Evolutionary conservation across 2,329 filamentous ascomycete genomes (phyloP), one percentile per base, ranked within the genome.

Genomic region (Fusarium concolor): DNA sequence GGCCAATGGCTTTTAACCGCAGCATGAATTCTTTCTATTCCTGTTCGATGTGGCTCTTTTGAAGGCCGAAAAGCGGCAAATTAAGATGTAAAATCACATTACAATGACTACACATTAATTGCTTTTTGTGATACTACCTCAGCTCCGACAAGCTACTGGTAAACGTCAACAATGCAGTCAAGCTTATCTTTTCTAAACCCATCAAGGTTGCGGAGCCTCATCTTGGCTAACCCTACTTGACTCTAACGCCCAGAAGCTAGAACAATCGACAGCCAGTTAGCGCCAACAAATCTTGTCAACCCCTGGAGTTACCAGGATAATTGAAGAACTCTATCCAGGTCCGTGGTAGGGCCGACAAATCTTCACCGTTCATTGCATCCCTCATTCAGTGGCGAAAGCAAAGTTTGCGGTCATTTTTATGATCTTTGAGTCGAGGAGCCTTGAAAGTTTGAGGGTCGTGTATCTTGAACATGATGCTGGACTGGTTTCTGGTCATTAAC

Each of bases 311-410:
- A 42, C 31, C 43, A 26, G 38, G 31, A 56, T 56, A 46, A 45
- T 63, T 69, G 61, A 61, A 62, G 61, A 55, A 47, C 5, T 62
- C 33, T 44, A 49, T 24, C 50, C 53, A 58, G 15, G 61, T 47
- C 66, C 66, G 66, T 58, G 61, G 52, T 69, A 68, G 52, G 56
- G 47, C 65, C 65, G 65, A 47, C 44, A 51, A 53, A 45, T 29
- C 42, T 59, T 66, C 55, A 62, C 56, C 61, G 57, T 37, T 39
- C 39, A 58, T 65, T 64, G 43, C 35, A 52, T 45, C 20, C 44
- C 20, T 59, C 38, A 24, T 10, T 37, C 11, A 31, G 51, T 38
- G 64, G 39, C 51, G 42, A 59, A 47, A 41, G 12, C 26, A 20
- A 44, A 17, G 38, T 15, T 22, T 38, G 29, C 18, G 12, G 44